Evolutionary conservation across 306 rosid genomes (phyloP), one percentile per base, ranked within the genome.

Genomic region (Ceratonia siliqua): DNA sequence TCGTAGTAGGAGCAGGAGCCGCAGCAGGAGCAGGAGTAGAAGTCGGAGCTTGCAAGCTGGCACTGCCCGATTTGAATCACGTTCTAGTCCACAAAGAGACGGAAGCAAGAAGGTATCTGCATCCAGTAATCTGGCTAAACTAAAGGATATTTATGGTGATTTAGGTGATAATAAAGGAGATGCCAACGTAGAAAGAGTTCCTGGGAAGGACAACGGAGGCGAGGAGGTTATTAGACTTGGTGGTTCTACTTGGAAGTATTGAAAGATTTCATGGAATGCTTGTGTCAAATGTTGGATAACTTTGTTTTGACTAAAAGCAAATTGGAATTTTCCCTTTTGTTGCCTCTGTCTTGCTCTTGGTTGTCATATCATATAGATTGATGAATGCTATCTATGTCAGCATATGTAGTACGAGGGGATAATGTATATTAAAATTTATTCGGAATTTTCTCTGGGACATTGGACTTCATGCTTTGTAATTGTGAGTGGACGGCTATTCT

Each of bases 141-240:
- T 94, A 22, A 85, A 86, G 80, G 96, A 94, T 75, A 84, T 94
- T 50, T 94, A 94, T 61, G 99, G 99, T 53, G 99, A 92, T 82
- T 53, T 82, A 54, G 83, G 92, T 39, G 82, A 75, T 45, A 79
- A 79, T 71, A 88, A 88, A 81, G 92, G 88, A 46, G 90, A 85
- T 76, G 66, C 86, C 27, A 74, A 77, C 71, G 13, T 33, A 62
- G 90, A 84, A 54, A 86, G 91, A 83, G 46, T 77, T 76, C 85
- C 86, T 35, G 83, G 88, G 62, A 83, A 89, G 78, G 89, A 79
- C 62, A 82, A 54, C 52, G 84, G 90, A 8, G 86, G 92, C 4
- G 97, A 92, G 71, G 97, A 90, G 85, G 99, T 94, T 77, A 88
- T 94, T 73, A 87, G 96, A 80, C 92, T 92, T 38, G 98, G 98